Base-by-base conservation (phyloP, 2,329 filamentous ascomycete genomes). In the Chaetomiaceae sp. region DNA sequence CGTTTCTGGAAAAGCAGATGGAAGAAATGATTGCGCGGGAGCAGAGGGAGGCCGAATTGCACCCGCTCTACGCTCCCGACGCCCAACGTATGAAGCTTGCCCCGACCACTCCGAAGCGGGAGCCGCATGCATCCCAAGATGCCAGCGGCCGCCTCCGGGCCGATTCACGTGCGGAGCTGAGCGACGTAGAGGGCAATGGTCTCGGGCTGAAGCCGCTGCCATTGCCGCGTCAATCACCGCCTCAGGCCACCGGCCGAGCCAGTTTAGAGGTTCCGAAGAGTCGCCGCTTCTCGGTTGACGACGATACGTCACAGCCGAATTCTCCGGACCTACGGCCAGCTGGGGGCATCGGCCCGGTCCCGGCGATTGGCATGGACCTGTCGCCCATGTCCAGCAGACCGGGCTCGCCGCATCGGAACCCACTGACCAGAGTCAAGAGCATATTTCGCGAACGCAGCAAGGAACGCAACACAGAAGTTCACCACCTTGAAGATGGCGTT, bases 351-450 rank as follows among this genome's bases (percentile, higher is more conserved):
- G 69, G 71, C 1, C 74, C 79, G 29, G 76, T 85, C 47, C 81
- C 82, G 4, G 77, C 77, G 11, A 79, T 85, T 55, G 78, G 79
- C 20, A 76, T 80, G 58, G 84, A 87, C 52, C 66, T 86, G 8
- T 87, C 86, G 3, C 79, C 84, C 1, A 73, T 77, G 3, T 75
- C 74, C 7, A 89, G 84, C 62, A 79, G 86, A 21, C 75, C 80
- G 1, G 73, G 74, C 2, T 89, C 87, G 6, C 86, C 86, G 27
- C 71, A 74, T 0, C 78, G 84, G 47, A 86, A 81, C 49, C 78
- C 80, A 0, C 71, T 83, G 53, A 70, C 70, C 25, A 81, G 76
- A 61, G 76, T 82, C 50, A 81, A 77, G 63, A 73, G 72, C 53
- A 79, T 79, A 14, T 78, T 82, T 54, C 75, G 76, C 4, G 79